These are phyloP conservation scores for Pythium chondricola DNA, from an alignment of 352 stramenopile species.

Conservation along the genomic window DNA sequence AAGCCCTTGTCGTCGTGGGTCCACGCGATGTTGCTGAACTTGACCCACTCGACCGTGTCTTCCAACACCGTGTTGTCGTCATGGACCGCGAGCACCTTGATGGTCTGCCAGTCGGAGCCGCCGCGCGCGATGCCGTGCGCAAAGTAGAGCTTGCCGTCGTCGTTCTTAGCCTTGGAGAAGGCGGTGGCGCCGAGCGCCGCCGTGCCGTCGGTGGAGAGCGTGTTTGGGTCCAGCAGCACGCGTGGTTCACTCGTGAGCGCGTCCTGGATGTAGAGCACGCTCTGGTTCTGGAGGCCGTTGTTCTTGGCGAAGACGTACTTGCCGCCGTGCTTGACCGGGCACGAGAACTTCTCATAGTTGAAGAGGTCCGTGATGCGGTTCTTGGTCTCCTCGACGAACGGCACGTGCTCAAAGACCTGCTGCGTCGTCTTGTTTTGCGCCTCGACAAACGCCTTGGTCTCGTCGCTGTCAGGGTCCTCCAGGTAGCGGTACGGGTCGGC, in stretches of 20 bases:
- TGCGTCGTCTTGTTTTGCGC: slow-evolving; percentile 70
- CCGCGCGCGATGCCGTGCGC: slow-evolving; percentile 77
- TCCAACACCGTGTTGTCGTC: slow-evolving; percentile 61
- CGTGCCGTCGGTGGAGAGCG: slow-evolving; percentile 64
- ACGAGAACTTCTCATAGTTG: slow-evolving; percentile 87
- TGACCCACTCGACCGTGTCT: slow-evolving; percentile 84
- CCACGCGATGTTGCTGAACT: slow-evolving; percentile 82
- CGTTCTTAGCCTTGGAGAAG: slow-evolving; percentile 67
- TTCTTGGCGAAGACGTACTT: slow-evolving; percentile 88
- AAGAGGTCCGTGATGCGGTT: slow-evolving; percentile 77
- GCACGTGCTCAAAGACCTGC: slow-evolving; percentile 54
- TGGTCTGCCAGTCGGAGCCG: slow-evolving; percentile 84
- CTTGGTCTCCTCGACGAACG: slow-evolving; percentile 68
- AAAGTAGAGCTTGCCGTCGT: slow-evolving; percentile 70
- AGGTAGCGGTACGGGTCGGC: slow-evolving; percentile 71
- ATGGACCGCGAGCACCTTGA: slow-evolving; percentile 77
- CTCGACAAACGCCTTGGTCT: slow-evolving; percentile 78
- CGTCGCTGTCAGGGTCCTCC: slow-evolving; percentile 69
- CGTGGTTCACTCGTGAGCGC: slow-evolving; percentile 46
- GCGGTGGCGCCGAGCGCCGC: slow-evolving; percentile 50
- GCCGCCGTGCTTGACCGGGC: slow-evolving; percentile 58
- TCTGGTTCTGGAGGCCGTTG: slow-evolving; percentile 85
- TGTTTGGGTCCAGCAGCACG: slow-evolving; percentile 83
- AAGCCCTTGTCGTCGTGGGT: slow-evolving; percentile 80
- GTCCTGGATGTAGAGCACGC: slow-evolving; percentile 85